Conservation (phyloP, 2,329 filamentous ascomycete genomes). For the Fusarium hainanense region DNA sequence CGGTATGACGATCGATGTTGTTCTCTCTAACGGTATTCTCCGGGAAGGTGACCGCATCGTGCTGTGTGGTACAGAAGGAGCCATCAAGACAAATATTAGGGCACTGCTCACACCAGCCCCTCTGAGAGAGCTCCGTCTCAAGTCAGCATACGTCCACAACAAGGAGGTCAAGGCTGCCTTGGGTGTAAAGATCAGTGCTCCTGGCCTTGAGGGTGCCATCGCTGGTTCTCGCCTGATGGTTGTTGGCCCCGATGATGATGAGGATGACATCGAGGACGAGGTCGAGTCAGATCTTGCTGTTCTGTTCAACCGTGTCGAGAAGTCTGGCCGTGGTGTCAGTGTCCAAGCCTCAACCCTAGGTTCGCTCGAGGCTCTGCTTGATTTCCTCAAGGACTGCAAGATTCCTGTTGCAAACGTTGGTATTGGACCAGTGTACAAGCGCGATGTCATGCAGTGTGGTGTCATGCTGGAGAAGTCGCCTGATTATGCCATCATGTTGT, state of each 20-base stretch:
- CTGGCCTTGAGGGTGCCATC: conserved; percentile 94
- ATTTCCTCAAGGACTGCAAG: conserved; percentile 95
- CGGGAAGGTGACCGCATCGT: conserved; percentile 95
- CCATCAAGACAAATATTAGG: conserved; percentile 94
- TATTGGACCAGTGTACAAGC: conserved; percentile 97
- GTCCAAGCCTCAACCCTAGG: conserved; percentile 98
- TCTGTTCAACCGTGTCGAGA: conserved; percentile 90
- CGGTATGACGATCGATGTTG: conserved; percentile 97
- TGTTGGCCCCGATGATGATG: conserved; percentile 93
- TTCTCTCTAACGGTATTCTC: conserved; percentile 94
- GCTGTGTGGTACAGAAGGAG: conserved; percentile 94
- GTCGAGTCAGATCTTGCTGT: conserved; percentile 94
- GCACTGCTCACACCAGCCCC: conserved; percentile 93
- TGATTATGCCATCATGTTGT: conserved; percentile 98
- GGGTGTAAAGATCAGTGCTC: conserved; percentile 98
- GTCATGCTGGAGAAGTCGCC: conserved; percentile 96
- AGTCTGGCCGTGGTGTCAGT: conserved; percentile 91
- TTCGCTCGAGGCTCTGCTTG: conserved; percentile 93
- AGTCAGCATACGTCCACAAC: conserved; percentile 97
- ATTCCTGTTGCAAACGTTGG: conserved; percentile 98
- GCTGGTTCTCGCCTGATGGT: conserved; percentile 95
- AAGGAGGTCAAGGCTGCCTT: conserved; percentile 98
- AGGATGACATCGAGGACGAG: conserved; percentile 96
- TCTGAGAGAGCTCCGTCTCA: conserved; percentile 92
- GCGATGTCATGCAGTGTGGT: conserved; percentile 94